Base-by-base conservation (phyloP, 1,139 yeast genomes). In the Lodderomyces margitis region DNA sequence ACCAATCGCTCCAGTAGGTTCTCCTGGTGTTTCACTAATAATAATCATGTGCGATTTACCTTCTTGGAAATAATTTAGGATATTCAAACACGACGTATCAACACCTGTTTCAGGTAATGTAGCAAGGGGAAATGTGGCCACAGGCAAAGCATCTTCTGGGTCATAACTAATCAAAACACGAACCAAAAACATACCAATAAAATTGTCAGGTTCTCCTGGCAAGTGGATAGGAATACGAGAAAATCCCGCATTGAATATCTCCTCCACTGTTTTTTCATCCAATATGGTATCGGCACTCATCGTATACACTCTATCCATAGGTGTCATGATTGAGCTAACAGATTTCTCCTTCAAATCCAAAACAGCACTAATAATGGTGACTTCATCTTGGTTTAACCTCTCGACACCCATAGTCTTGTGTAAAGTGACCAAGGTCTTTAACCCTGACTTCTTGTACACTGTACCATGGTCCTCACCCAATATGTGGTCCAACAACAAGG, bases 31-130 rank as follows among this genome's bases (percentile, higher is more conserved):
- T 47, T 81, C 84, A 52, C 94, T 82, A 10, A 92, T 96, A 34
- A 91, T 83, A 54, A 94, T 92, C 98, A 92, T 92, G 62, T 92
- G 98, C 2, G 96, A 84, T 62, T 89, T 91, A 47, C 98, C 98
- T 62, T 91, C 98, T 65, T 92, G 98, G 74, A 92, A 92, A 63
- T 91, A 92, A 62, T 92, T 92, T 56, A 92, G 74, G 50, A 92
- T 91, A 62, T 92, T 91, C 58, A 92, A 72, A 63, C 98, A 92
- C 4, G 97, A 88, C 2, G 98, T 91, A 41, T 85, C 91, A 27
- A 88, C 84, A 2, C 85, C 81, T 0, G 98, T 92, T 66, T 92
- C 98, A 0, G 98, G 98, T 38, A 92, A 74, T 0, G 98, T 92
- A 2, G 98, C 98, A 56, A 92, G 74, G 7, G 98, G 97, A 71